Percentiles rank a stretch among this genome's conserved stretches.
Conservation (phyloP, 2,329 filamentous ascomycete species). For the Fusarium nanum region DNA sequence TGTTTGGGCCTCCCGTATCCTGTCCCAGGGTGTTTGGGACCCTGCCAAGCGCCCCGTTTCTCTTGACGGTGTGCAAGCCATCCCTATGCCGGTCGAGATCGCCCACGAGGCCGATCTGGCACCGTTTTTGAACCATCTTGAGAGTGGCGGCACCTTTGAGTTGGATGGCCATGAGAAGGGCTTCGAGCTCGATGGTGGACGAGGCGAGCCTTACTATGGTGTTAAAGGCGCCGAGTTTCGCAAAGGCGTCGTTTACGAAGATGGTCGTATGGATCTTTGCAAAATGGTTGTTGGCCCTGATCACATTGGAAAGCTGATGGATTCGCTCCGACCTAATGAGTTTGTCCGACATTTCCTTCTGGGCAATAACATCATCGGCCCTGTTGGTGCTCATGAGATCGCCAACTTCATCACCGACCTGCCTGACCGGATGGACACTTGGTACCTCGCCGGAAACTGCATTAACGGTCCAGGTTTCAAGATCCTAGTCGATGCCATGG, state of each 20-base stretch:
- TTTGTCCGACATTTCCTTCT: conserved; percentile 64
- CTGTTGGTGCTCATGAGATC: conserved; percentile 59
- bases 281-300: conserved; percentile 66
- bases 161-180: conserved; percentile 42
- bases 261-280: conserved; percentile 65
- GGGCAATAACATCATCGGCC: conserved; percentile 66
- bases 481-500: conserved; percentile 58
- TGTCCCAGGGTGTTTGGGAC: conserved; percentile 52
- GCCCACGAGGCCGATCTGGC: conserved; percentile 49
- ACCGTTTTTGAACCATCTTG: conserved; percentile 51
- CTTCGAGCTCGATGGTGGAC: conserved; percentile 49
- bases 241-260: conserved; percentile 60
- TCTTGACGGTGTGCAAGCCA: conserved; percentile 47
- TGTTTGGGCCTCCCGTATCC: conserved; percentile 51
- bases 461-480: conserved; percentile 58
- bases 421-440: conserved; percentile 63
- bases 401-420: conserved; percentile 58
- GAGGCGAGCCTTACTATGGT: conserved; percentile 53
- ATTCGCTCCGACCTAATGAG: conserved; percentile 59
- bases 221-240: conserved; percentile 52
- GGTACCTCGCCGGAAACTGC: conserved; percentile 67
- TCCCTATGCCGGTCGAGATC: conserved; percentile 52
- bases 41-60: conserved; percentile 48
- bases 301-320: conserved; percentile 62
- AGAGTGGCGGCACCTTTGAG: conserved; percentile 48